Evolutionary conservation across 495 filamentous ascomycete species (phyloP), one percentile per base, ranked within the genome.

Genomic region (Hypoxylon rickii): DNA sequence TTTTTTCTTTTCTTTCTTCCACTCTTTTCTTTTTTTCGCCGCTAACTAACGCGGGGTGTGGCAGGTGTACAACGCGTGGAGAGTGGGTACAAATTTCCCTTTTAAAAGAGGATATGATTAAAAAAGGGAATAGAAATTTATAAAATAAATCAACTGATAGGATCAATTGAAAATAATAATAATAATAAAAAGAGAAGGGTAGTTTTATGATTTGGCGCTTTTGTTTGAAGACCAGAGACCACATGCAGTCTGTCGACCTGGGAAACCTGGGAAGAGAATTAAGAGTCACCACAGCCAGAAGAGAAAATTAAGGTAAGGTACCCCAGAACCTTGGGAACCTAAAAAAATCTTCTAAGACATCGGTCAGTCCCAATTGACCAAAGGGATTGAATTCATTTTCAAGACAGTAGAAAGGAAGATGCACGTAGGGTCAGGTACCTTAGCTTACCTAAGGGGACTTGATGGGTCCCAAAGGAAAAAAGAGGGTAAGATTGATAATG

Each of bases 381-480:
- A 57, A 51, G 59, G 49, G 59, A 63, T 54, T 50, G 49, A 53
- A 54, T 57, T 63, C 44, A 61, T 47, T 51, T 51, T 55, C 39
- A 26, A 45, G 32, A 34, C 19, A 36, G 59, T 58, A 54, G 45
- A 40, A 55, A 54, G 48, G 32, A 49, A 48, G 50, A 63, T 63
- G 59, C 59, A 63, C 53, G 59, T 57, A 57, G 59, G 53, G 59
- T 54, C 58, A 63, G 47, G 58, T 62, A 62, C 58, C 46, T n/a
- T 56, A 62, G 46, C 51, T 63, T 50, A 58, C 48, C 43, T 58
- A 57, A 55, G 7, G n/a, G n/a, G n/a, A n/a, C n/a, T n/a, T n/a
- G n/a, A n/a, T n/a, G n/a, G 16, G 11, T 13, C 15, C n/a, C 3
- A 36, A 36, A 7, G 3, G 7, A 7, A 13, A 21, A 44, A 19